These are phyloP conservation scores for Alternaria sp. DNA, from an alignment of 2,329 filamentous ascomycete genomes.

Conservation along the genomic window DNA sequence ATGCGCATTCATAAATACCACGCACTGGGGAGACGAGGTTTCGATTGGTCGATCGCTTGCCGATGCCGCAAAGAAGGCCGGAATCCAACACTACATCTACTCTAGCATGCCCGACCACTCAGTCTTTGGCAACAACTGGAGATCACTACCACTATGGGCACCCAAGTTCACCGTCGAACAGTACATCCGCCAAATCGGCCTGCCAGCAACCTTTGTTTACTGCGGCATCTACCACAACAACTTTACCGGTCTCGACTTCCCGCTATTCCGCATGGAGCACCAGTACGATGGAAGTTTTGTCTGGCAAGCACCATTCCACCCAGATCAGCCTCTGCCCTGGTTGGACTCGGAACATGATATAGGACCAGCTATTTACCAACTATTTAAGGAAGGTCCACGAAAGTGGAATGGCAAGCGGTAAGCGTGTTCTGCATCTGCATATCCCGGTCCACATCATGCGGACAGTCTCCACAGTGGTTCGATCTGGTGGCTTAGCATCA, in stretches of 20 bases:
- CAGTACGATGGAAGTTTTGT: conserved; percentile 83
- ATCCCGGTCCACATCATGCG: conserved; percentile 25
- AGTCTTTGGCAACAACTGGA: conserved; percentile 77
- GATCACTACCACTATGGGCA: conserved; percentile 86
- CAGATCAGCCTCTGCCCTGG: conserved; percentile 88
- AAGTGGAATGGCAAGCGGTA: conserved; percentile 81
- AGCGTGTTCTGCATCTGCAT: conserved; percentile 40
- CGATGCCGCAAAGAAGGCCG: conserved; percentile 83
- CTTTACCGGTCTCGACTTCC: conserved; percentile 91
- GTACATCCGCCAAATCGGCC: conserved; percentile 80
- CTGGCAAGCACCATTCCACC: conserved; percentile 94
- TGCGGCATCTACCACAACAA: conserved; percentile 99
- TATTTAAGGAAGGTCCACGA: conserved; percentile 89
- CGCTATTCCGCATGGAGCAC: conserved; percentile 93
- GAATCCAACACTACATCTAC: conserved; percentile 91
- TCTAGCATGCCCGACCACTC: conserved; percentile 97
- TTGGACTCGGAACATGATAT: conserved; percentile 96
- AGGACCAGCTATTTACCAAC: conserved; percentile 86
- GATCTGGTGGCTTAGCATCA: conserved; percentile 24
- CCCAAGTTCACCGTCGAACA: conserved; percentile 93
- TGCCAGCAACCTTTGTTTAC: conserved; percentile 92
- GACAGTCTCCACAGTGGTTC: conserved; percentile 30
- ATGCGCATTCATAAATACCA: conserved; percentile 96
- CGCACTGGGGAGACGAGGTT: conserved; percentile 93
- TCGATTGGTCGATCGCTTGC: conserved; percentile 87